phyloP scores from a whole-genome alignment of 2,329 filamentous ascomycete species.

The Herpotrichia juniperi region DNA sequence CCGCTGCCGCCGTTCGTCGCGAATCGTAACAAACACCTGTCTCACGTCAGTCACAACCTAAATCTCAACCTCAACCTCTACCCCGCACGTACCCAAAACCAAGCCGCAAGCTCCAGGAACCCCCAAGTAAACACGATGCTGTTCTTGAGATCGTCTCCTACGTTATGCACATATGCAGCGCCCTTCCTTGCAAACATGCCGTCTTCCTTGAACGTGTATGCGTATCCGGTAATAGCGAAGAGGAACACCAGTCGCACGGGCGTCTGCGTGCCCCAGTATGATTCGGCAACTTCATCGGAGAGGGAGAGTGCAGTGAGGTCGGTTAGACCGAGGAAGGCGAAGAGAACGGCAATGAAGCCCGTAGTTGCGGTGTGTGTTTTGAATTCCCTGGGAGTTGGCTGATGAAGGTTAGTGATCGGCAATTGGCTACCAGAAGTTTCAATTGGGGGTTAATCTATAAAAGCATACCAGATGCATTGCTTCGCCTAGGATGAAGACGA shows the following conservation, averaged over 20 bases:
- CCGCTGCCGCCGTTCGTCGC: conserved; percentile 43
- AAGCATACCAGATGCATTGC: conserved; percentile 76
- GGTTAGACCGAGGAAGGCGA: conserved; percentile 62
- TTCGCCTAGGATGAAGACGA: conserved; percentile 83
- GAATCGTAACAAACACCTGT: conserved; percentile 42
- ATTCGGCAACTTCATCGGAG: conserved; percentile 48
- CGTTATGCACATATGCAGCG: conserved; percentile 29
- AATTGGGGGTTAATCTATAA: background rate
- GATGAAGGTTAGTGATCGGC: background rate
- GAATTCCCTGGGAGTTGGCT: conserved; percentile 73
- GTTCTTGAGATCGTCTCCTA: conserved; percentile 75
- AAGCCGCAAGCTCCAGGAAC: conserved; percentile 81
- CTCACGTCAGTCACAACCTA: conserved; percentile 9
- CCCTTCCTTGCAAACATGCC: conserved; percentile 50
- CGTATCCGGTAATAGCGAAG: conserved; percentile 67
- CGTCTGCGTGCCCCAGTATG: conserved; percentile 59
- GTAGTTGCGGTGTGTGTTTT: conserved; percentile 72
- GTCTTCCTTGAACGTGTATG: conserved; percentile 65
- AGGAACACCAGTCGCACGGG: conserved; percentile 71
- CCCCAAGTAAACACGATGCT: conserved; percentile 83
- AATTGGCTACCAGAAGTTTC: conserved; percentile 1
- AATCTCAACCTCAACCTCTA: background rate
- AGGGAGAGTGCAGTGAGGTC: conserved; percentile 56
- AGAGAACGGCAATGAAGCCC: conserved; percentile 70
- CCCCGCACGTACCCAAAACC: conserved; percentile 74